Evolutionary conservation across 2,329 filamentous ascomycete genomes (phyloP), one percentile per base, ranked within the genome.

Genomic region (Aspergillus sp.): DNA sequence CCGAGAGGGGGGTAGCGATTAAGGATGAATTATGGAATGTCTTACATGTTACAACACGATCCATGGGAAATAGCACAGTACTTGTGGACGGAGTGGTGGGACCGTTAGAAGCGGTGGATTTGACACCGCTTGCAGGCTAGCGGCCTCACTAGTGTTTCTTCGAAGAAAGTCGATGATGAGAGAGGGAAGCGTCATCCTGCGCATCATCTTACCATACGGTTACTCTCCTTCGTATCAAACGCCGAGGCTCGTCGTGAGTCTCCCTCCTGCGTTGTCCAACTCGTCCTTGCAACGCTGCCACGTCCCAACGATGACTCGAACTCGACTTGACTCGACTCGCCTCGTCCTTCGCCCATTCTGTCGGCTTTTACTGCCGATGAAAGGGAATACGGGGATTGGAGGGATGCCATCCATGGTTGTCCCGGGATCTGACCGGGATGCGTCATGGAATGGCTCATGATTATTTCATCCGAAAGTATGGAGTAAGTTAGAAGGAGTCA

Each of bases 111-210:
- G 47, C 50, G 57, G 49, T 57, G 31, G 45, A 39, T 22, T 58
- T 53, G 56, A 58, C 52, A 56, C 61, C 56, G 61, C 55, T 63
- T 63, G 55, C 58, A 60, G 61, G 53, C 46, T 55, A 60, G 52
- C 29, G 32, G 56, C 42, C 18, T 45, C 55, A 56, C 58, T 63
- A 63, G 62, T 52, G 59, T 56, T 59, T 49, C 57, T 52, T 53
- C 49, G 53, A 31, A 53, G 56, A 29, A 29, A 52, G 49, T 53
- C 54, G 57, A 56, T 56, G 42, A 59, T 58, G 51, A 58, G 49
- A 16, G 56, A 29, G 26, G 26, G 26, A 6, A 26, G 7, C 56
- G 50, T 58, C 56, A 53, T 45, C 36, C 26, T 29, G 26, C 26
- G 26, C 26, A 29, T 18, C 45, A 14, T 47, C 45, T 20, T 47